phyloP scores from a whole-genome alignment of 176 grass and related monocot genomes.

The Carex scoparia region DNA sequence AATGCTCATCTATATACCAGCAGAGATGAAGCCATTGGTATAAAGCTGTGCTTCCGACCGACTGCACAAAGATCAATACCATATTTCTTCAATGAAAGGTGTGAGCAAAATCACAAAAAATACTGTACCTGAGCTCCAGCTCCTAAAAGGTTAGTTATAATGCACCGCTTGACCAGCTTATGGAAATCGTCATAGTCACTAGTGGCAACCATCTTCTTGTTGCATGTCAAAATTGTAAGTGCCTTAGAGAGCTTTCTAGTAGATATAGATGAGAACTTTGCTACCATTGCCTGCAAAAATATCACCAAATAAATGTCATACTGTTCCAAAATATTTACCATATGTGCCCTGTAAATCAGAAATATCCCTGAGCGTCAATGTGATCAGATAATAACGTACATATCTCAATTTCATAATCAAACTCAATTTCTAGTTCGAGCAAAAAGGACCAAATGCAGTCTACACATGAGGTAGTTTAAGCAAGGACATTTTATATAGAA shows the following conservation, averaged over 20 bases:
- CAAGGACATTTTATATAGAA: neutral
- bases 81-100: neutral
- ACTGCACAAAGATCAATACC: neutral
- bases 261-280: conserved; percentile 72
- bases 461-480: neutral
- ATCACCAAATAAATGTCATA: neutral
- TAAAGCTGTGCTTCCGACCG: neutral
- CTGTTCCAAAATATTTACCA: neutral
- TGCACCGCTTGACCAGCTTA: conserved; percentile 72
- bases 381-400: neutral
- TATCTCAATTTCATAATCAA: neutral
- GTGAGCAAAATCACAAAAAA: neutral
- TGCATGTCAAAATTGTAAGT: conserved; percentile 50
- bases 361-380: neutral
- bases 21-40: neutral
- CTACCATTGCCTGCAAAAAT: conserved; percentile 66
- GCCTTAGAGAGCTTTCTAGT: conserved; percentile 71
- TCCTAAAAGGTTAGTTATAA: conserved; percentile 61
- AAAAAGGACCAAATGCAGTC: neutral
- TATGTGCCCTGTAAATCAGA: neutral
- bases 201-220: conserved; percentile 70
- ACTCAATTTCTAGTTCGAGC: neutral
- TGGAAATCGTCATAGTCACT: conserved; percentile 86
- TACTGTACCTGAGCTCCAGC: conserved; percentile 56
- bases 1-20: neutral